Base-by-base conservation (phyloP, 495 filamentous ascomycete genomes). In the Hypoxylon crocopeplum region DNA sequence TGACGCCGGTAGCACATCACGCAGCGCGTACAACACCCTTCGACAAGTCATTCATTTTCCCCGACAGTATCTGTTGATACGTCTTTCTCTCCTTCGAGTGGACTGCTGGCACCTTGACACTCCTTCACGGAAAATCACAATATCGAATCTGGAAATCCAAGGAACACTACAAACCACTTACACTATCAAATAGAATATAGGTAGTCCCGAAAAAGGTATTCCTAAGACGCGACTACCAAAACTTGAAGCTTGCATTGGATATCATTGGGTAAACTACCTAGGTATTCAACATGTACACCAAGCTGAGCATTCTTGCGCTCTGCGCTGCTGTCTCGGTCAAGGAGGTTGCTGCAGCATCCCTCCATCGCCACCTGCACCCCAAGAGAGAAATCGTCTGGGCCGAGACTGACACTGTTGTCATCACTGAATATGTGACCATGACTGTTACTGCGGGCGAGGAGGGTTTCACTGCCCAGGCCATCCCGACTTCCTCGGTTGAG, bases 51-150 rank as follows among this genome's bases (percentile, higher is more conserved):
- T 58, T 68, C 64, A 40, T 56, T 69, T 54, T 38, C 17, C 36
- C 30, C 24, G 66, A 59, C 39, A 20, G 39, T 63, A 64, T 67
- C 59, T 16, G 32, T 15, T 5, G 62, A 64, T 66, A 58, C 67
- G 47, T 64, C 48, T 59, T 48, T 39, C 58, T 40, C 48, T 59
- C 64, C 56, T 55, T 67, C 55, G 59, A 64, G 15, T 62, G 51
- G 49, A 61, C 63, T 59, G 63, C 63, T 69, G 67, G 67, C 62
- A 61, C 55, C 48, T 62, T 42, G 47, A 63, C 63, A 64, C 44
- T 69, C 67, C 56, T 66, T 69, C 24, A 19, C 54, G 52, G 39
- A 53, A 58, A 63, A 57, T 39, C 37, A 24, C 36, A 57, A 48
- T 16, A 48, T 27, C 41, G 17, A 53, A 15, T 44, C 19, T 41